Evolutionary conservation across 1,284 basidiomycete species (phyloP), one percentile per base, ranked within the genome.

Genomic region (Cutaneotrichosporon spelunceum): DNA sequence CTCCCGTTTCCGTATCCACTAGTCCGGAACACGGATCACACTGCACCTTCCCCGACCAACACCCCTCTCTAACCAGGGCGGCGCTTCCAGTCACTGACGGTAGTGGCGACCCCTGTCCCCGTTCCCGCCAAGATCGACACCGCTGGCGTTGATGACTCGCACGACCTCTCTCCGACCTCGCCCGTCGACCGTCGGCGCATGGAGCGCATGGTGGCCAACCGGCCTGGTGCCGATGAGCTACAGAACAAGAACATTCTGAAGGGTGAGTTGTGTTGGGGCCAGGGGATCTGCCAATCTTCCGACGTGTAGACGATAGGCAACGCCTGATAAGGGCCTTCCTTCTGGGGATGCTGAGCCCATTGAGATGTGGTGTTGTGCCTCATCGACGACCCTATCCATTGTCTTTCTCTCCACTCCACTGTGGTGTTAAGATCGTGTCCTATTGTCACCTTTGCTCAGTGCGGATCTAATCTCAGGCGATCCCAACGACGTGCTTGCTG

Each of bases 211-310:
- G 80, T 88, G 56, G 80, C 78, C 47, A 79, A 83, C 29, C 81
- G 88, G 39, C 83, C 86, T 10, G 83, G 85, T 16, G 85, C 86
- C 71, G 76, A 83, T 49, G 86, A 89, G 60, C 82, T 91, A 47
- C 82, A 89, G 63, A 85, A 87, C 53, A 84, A 86, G 67, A 88
- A 88, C 71, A 89, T 90, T 64, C 82, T 90, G 64, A 90, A 90
- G 79, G 86, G 88, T 85, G 63, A 58, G 80, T 72, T 9, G 29
- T 53, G 30, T 21, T 34, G 21, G n/a, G 50, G 27, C 49, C 21
- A 8, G 30, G 47, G 47, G n/a, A 23, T 3, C n/a, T 53, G 34
- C 19, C 19, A 7, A n/a, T 9, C 39, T 5, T 42, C 19, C n/a
- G 1, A 39, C 36, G 36, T 39, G 19, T 8, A 3, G 19, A 42